Evolutionary conservation across 2,329 filamentous ascomycete genomes (phyloP).

Genomic region (Ceratocystis cubensis): DNA sequence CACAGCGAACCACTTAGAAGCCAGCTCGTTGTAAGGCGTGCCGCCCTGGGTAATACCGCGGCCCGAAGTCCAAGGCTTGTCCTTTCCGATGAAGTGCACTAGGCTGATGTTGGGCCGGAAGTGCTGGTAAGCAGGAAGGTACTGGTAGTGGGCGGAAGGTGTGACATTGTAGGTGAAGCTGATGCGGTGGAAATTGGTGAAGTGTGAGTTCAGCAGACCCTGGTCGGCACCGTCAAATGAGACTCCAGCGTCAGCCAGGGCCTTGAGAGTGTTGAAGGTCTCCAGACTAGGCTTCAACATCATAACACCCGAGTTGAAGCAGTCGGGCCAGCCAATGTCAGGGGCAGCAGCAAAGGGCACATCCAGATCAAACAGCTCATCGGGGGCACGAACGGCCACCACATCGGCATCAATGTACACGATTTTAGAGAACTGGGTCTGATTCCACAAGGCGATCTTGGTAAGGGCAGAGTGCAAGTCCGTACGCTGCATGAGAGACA

Average conservation of each 20-base stretch:
- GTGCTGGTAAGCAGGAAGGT: constrained; percentile 85
- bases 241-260: constrained; percentile 72
- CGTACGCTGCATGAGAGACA: constrained; percentile 80
- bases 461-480: constrained; percentile 91
- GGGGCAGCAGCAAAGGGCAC: constrained; percentile 60
- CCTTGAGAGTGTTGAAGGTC: constrained; percentile 73
- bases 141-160: constrained; percentile 92
- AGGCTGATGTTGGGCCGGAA: constrained; percentile 81
- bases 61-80: constrained; percentile 76
- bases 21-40: constrained; percentile 53
- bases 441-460: constrained; percentile 89
- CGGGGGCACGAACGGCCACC: constrained; percentile 77
- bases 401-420: constrained; percentile 93
- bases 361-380: constrained; percentile 69
- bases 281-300: constrained; percentile 73
- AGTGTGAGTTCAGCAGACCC: constrained; percentile 90
- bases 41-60: constrained; percentile 32
- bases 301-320: constrained; percentile 98
- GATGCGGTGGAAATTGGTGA: constrained; percentile 72
- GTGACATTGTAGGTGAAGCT: constrained; percentile 97
- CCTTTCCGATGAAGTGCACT: constrained; percentile 84
- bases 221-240: constrained; percentile 97
- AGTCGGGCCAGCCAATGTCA: constrained; percentile 95
- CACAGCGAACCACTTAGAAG: constrained; percentile 84
- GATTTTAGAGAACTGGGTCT: constrained; percentile 78